Evolutionary conservation across 1,284 basidiomycete species (phyloP), one percentile per base, ranked within the genome.

Genomic region (Kalmanozyma brasiliensis): DNA sequence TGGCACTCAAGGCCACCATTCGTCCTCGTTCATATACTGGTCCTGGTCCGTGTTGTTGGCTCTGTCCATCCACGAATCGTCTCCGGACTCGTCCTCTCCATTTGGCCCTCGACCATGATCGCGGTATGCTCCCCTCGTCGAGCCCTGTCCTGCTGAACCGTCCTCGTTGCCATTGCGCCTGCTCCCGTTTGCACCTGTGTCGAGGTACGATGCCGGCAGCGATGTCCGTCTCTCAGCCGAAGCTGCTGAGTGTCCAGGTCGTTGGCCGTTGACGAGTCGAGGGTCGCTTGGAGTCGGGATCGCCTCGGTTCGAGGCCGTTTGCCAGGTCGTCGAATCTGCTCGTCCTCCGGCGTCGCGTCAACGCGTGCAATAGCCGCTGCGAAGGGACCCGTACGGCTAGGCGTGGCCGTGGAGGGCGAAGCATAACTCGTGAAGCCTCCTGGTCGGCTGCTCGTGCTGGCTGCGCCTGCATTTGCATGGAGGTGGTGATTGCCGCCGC

Each of bases 311-410:
- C 66, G 59, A 1, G 45, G 45, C 4, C 67, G 52, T 40, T 70
- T 70, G 33, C 61, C 67, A 2, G 67, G 67, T 5, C 61, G 56
- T 7, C 67, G 57, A 7, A 70, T 61, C 56, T 65, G 61, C 40
- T 70, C 67, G 43, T 71, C 68, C 22, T 66, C 68, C 4, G 61
- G 57, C 11, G 61, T 70, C 10, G 53, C 58, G 8, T 68, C 53
- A 3, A 45, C 53, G n/a, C 55, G 59, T 2, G 45, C 32, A 32
- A 42, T 44, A 5, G 49, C 52, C 33, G 45, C 41, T 24, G 52
- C 52, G 19, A 57, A 57, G 8, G 49, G 45, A 0, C 43, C 51
- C 6, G 29, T 38, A n/a, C 55, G 62, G n/a, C 40, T 38, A 11
- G 63, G 56, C 34, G 56, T 60, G 4, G 52, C 30, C 13, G 44